Base-by-base conservation (phyloP, 2,329 filamentous ascomycete species). In the Plenodomus biglobosus region DNA sequence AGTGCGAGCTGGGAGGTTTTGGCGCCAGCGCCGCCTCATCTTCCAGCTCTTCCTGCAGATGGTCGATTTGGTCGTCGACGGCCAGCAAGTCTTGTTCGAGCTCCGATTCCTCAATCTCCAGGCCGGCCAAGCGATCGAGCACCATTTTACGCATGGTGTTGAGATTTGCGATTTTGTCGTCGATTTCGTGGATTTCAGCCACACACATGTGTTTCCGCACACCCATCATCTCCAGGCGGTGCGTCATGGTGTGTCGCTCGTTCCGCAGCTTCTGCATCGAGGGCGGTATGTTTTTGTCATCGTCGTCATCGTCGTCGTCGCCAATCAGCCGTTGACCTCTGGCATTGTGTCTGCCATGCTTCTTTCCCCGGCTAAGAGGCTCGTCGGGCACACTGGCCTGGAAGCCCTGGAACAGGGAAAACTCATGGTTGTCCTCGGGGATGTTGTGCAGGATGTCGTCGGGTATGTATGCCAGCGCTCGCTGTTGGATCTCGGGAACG, bases 201-300 rank as follows among this genome's bases (percentile, higher is more conserved):
- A 90, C 94, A 60, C 92, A 92, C 92, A 99, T 96, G 67, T 94
- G 96, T 74, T 99, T 99, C 50, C 94, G 84, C 53, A 97, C 85
- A 3, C 87, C 83, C 76, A 97, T 85, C 83, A 96, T 89, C 66
- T 97, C 91, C 59, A 99, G 78, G 58, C 90, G 84, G 71, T 95
- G 91, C 75, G 87, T 86, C 75, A 96, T 80, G 44, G 82, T 78
- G 37, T 87, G 82, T 70, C 89, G 89, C 59, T 95, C 90, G 68
- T 86, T 88, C 71, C 88, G 90, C 57, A 97, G 74, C 59, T 85
- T 86, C 39, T 80, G 80, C 64, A 96, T 76, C 20, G 85, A 81
- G 30, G 88, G 84, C 16, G 87, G 84, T 18, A 79, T 81, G 44
- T 82, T 82, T 35, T 63, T 46, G 36, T 80, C 75, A 16, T 81